A percentile compares a stretch with the other conserved stretches of the same genome.
These are phyloP conservation scores for Boletus subluridellus DNA, from an alignment of 1,284 basidiomycete genomes.

Conservation along the genomic window DNA sequence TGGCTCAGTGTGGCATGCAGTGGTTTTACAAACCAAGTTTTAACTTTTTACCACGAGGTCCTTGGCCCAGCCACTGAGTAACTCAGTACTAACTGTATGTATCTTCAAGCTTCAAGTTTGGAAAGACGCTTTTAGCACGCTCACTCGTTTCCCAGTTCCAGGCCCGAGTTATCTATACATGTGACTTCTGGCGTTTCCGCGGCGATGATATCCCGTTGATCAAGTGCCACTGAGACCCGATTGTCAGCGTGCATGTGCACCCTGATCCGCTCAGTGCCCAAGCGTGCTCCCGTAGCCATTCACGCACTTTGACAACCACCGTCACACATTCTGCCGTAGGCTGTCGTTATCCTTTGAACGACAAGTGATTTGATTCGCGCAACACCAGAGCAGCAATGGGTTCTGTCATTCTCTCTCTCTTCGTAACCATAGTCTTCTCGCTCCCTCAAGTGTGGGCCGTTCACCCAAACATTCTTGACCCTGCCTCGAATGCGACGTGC, in stretches of 20 bases:
- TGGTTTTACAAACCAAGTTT: neutral
- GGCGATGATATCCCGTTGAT: neutral
- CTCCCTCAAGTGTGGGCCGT: too few species aligned
- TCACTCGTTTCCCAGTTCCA: neutral
- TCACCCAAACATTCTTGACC: too few species aligned
- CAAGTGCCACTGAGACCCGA: too few species aligned
- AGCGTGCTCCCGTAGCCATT: neutral
- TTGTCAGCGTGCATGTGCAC: conserved; percentile 5
- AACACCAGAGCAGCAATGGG: conserved; percentile 8
- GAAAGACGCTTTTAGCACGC: neutral
- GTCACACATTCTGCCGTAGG: neutral
- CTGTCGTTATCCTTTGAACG: neutral
- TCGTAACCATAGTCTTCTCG: too few species aligned
- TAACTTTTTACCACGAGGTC: neutral
- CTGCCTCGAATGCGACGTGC: too few species aligned
- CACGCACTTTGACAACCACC: neutral
- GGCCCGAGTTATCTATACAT: neutral
- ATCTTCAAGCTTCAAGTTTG: too few species aligned
- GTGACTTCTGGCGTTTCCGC: neutral
- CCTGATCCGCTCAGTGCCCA: neutral
- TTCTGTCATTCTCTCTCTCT: neutral
- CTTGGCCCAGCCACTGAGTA: too few species aligned
- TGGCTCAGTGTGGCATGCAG: too few species aligned
- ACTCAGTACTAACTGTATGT: neutral
- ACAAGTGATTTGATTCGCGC: neutral